Base-by-base conservation (phyloP, 2,329 filamentous ascomycete species). In the Blastomyces parvus region DNA sequence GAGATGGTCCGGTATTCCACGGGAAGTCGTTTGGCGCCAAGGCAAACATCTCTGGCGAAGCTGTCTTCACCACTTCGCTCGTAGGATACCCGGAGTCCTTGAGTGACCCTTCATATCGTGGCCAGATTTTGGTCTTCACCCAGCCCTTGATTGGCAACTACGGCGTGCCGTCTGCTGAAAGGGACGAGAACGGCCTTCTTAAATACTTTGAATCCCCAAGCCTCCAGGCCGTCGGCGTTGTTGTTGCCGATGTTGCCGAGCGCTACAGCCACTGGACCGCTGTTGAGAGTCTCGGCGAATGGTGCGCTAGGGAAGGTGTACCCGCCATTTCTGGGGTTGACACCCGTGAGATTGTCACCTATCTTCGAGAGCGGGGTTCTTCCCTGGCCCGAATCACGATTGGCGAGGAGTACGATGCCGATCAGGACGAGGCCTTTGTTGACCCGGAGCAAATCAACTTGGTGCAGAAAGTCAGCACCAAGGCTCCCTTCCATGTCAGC, bases 241-340 rank as follows among this genome's bases (percentile, higher is more conserved):
- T 99, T 57, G 94, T 99, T 62, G 91, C 93, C 71, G 94, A 99
- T 74, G 91, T 93, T 67, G 93, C 94, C 55, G 83, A 90, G 75
- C 85, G 92, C 75, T 97, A 97, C 84, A 96, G 91, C 78, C 94
- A 99, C 76, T 99, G 94, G 94, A 97, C 94, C 66, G 94, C 94
- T 44, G 93, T 99, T 13, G 91, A 99, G 83, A 92, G 90, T 72
- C 80, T 99, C 72, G 84, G 89, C 69, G 84, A 95, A 70, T 99
- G 94, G 94, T 99, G 94, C 78, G 90, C 92, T 69, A 88, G 93
- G 64, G 94, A 97, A 80, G 94, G 94, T 70, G 89, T 99, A 44
- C 93, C 94, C 61, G 92, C 91, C 74, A 97, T 97, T 76, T 93
- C 92, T 53, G 94, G 94, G 61, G 94, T 99, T 57, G 94, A 99